A percentile compares a stretch with the other conserved stretches of the same genome.
Conservation (phyloP, 345 rosid species). For the Lepidium didymum region DNA sequence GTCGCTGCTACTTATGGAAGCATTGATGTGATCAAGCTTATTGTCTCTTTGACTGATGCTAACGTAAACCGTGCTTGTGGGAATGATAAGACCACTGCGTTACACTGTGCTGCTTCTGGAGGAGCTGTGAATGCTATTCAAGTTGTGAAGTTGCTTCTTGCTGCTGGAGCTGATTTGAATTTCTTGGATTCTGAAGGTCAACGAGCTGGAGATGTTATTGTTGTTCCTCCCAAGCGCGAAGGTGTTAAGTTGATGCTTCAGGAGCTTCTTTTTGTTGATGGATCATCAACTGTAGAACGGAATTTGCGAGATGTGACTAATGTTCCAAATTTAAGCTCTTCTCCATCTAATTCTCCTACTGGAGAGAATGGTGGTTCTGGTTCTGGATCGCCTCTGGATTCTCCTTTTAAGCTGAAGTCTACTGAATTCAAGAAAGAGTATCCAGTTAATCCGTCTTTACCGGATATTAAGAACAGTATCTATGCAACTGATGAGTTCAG, state of each 20-base stretch:
- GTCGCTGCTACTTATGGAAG: conserved; percentile 92
- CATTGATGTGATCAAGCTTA: conserved; percentile 58
- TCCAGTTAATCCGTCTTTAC: conserved; percentile 88
- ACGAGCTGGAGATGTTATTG: conserved; percentile 74
- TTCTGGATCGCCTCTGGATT: conserved; percentile 39
- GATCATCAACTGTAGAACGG: conserved; percentile 39
- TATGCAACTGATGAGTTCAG: conserved; percentile 90
- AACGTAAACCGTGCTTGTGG: conserved; percentile 73
- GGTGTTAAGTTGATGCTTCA: conserved; percentile 48
- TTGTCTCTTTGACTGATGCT: conserved; percentile 60
- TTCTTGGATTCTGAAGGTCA: conserved; percentile 51
- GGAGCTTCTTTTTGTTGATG: conserved; percentile 60
- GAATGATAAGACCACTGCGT: conserved; percentile 65
- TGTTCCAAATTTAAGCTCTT: conserved; percentile 34
- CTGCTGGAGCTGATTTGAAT: conserved; percentile 76
- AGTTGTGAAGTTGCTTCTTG: conserved; percentile 68
- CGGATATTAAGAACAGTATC: conserved; percentile 91
- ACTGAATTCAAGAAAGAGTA: conserved; percentile 70
- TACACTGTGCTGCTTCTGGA: conserved; percentile 93
- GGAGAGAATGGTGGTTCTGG: conserved; percentile 51
- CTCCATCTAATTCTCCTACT: conserved; percentile 58
- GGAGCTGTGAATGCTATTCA: conserved; percentile 74
- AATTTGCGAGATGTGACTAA: conserved; percentile 42
- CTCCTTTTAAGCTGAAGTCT: conserved; percentile 42
- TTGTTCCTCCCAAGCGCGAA: conserved; percentile 68